Evolutionary conservation across 1,284 basidiomycete genomes (phyloP).

Genomic region (Ustilago trichophora): DNA sequence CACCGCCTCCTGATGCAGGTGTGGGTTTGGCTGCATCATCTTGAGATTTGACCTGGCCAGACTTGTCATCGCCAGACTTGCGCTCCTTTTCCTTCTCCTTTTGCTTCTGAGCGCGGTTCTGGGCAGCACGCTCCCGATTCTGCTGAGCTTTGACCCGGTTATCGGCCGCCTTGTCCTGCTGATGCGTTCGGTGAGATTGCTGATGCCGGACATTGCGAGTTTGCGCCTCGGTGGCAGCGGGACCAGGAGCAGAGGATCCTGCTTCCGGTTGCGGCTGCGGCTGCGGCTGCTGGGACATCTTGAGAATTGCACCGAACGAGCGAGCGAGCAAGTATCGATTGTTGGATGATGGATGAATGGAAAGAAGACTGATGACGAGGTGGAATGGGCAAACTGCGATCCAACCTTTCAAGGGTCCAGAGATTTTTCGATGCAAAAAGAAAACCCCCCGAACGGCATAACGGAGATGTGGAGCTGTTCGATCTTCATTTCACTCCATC

Average conservation of each 20-base stretch:
- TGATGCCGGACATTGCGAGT: conserved; percentile 5
- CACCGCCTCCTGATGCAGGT: not conserved
- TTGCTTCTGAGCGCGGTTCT: conserved; percentile 7
- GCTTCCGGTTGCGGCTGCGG: no score
- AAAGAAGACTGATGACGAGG: no score
- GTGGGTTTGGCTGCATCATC: not conserved
- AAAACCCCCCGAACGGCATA: not conserved
- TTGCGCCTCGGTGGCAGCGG: not conserved
- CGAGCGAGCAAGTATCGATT: no score
- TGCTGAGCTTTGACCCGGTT: conserved; percentile 18
- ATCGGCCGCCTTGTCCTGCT: conserved; percentile 10
- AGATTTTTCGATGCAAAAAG: conserved; percentile 5
- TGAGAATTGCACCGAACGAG: no score
- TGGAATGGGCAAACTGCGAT: no score
- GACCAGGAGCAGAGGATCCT: not conserved
- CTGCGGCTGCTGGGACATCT: conserved; percentile 26
- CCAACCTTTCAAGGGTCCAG: no score
- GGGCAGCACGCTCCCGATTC: conserved; percentile 12
- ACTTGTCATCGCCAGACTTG: not conserved
- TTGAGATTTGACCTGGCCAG: not conserved
- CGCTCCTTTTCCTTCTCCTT: not conserved
- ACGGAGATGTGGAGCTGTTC: conserved; percentile 21
- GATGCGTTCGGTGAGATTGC: not conserved
- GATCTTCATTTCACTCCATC: conserved; percentile 6
- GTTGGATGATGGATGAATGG: no score